Evolutionary conservation across 345 rosid species (phyloP), one percentile per base, ranked within the genome.

Genomic region (Jatropha curcas): DNA sequence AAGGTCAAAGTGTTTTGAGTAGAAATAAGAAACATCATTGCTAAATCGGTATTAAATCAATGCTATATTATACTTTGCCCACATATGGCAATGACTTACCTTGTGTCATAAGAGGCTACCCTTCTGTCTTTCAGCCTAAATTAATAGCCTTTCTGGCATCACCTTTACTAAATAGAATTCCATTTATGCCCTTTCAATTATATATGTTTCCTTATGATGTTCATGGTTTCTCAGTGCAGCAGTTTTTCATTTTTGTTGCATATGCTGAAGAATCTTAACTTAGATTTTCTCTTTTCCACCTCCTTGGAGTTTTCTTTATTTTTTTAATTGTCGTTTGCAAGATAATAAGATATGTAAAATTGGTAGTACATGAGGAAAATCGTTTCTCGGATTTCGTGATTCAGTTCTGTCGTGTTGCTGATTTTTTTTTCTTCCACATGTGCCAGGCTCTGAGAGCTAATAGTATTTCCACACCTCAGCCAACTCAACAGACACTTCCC

Each of bases 391-490:
- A n/a, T n/a, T n/a, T 70, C 13, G 11, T 31, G 68, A 4, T 50
- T 67, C 16, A 6, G 25, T 43, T 39, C 25, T 67, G 14, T 14
- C 22, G 4, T 56, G 19, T 10, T 56, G 13, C 0, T 56, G 16
- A 3, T 35, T 25, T 24, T 55, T 51, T 4, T 13, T n/a, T 30
- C 59, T 39, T 60, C 43, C 60, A 8, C 52, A 22, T 48, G 33
- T 77, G 75, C 82, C 60, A 95, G 98, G 88, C 88, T 4, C 76
- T 88, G 52, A 88, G 93, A 80, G 85, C 89, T 52, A 84, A 79
- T 72, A 80, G 82, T 71, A 86, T 89, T 65, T 81, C 97, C 52
- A 76, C 90, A n/a, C 83, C 91, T 20, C 98, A 88, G 85, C 90
- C 84, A 81, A 77, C 83, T 61, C 87, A 75, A 43, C 94, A 90